Base-by-base conservation (phyloP, 495 filamentous ascomycete species). In the Staphylotrichum longicolle region DNA sequence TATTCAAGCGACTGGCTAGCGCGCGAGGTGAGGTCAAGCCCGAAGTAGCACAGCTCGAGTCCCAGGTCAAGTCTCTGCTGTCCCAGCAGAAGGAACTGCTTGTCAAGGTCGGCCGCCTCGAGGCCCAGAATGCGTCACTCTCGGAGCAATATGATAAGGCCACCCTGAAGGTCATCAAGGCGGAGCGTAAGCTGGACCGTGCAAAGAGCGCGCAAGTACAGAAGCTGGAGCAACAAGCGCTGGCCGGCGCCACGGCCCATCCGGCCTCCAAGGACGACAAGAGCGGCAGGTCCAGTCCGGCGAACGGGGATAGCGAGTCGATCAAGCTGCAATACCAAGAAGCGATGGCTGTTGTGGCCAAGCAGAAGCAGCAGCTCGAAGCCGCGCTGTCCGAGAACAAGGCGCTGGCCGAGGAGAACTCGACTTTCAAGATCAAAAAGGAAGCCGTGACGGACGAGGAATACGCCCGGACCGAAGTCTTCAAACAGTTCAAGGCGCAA, bases 111-210 rank as follows among this genome's bases (percentile, higher is more conserved):
- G 91, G 94, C 60, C 84, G 86, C 56, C 78, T 91, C 3, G 79
- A 86, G 39, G 75, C 85, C 8, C 92, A 97, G 64, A 93, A 94
- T 65, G 86, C 96, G 52, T 85, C 89, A 63, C 80, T 95, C 11
- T 89, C 88, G 49, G 89, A 91, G 52, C 87, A 91, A 54, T 78
- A 96, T 10, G 91, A 96, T 63, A 84, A 81, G 55, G 93, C 94
- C 4, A 93, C 91, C 4, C 77, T 93, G 42, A 87, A 94, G 57
- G 96, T 95, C 65, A 90, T 97, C 83, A 87, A 92, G 61, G 94
- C 94, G 4, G 94, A 98, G 69, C 93, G 93, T 76, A 91, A 90
- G 72, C 80, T 97, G 14, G 94, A 98, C 71, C 86, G 94, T 40
- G 85, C 86, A 7, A 89, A 87, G 70, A 97, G 93, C 68, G 75